Base-by-base conservation (phyloP, 2,329 filamentous ascomycete genomes). In the Tolypocladium cylindrosporum region DNA sequence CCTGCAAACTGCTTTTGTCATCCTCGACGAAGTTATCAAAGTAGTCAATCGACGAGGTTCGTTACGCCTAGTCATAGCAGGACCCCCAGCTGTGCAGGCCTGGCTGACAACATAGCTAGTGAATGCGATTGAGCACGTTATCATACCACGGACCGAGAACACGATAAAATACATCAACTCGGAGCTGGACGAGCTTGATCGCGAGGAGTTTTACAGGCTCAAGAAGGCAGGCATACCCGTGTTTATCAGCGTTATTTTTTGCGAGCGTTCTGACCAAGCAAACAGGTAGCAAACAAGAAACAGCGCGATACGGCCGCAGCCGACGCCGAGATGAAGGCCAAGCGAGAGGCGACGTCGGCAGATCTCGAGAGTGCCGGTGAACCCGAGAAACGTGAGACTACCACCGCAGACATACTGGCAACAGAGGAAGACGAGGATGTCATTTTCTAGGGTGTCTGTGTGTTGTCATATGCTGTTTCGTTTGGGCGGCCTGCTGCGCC, bases 91-190 rank as follows among this genome's bases (percentile, higher is more conserved):
- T 60, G 65, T 72, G 60, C 21, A 34, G 42, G 8, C n/a, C 27
- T 37, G 36, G 61, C 59, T 60, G 51, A 62, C 19, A 11, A 57
- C 62, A 52, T 59, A 39, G 24, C 2, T 27, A 90, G 93, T 97
- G 21, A 97, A 97, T 70, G 93, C 93, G 58, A 97, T 97, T 68
- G 90, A 94, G 74, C 89, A 95, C 72, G 90, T 99, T 66, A 97
- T 99, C 66, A 99, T 99, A 67, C 94, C 94, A 14, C 84, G 94
- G 64, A 99, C 94, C 16, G 94, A 99, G 73, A 99, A 97, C 69
- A 99, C 94, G n/a, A 99, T 99, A 79, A 97, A 96, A 77, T 99
- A 97, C 70, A 97, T 97, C 81, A 97, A 97, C 77, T 96, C 93
- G 1, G 94, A 99, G 72, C 83, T 99, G 19, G 94, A 99, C 70